Evolutionary conservation across 129 eudicot genomes (phyloP).

Genomic region (Tagetes patula): DNA sequence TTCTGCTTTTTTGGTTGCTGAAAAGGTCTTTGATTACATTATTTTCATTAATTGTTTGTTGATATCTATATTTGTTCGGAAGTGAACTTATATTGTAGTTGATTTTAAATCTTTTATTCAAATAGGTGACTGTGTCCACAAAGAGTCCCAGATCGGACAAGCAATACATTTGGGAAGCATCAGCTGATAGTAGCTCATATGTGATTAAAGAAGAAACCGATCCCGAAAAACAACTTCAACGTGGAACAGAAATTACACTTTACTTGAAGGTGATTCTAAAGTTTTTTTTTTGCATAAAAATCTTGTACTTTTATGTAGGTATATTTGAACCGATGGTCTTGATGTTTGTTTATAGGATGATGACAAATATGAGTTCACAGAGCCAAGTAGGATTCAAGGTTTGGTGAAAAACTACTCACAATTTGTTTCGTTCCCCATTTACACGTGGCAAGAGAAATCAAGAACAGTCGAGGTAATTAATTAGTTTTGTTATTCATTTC

Average conservation of each 20-base stretch:
- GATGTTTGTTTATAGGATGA: slow-evolving; percentile 54
- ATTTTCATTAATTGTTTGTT: neutral
- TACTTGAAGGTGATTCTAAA: slow-evolving; percentile 56
- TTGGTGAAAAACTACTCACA: slow-evolving; percentile 94
- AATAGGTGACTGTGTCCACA: slow-evolving; percentile 79
- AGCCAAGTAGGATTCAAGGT: slow-evolving; percentile 69
- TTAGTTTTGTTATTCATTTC: neutral
- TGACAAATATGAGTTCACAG: slow-evolving; percentile 92
- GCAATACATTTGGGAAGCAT: slow-evolving; percentile 91
- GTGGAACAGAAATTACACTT: slow-evolving; percentile 93
- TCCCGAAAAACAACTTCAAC: slow-evolving; percentile 61
- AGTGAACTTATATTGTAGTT: neutral
- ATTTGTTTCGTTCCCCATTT: slow-evolving; percentile 91
- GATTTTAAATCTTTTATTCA: slow-evolving; percentile 9
- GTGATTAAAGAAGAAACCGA: slow-evolving; percentile 79
- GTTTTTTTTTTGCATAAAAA: neutral
- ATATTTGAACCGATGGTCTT: neutral
- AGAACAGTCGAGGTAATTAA: slow-evolving; percentile 75
- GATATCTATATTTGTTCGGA: neutral
- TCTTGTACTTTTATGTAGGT: neutral
- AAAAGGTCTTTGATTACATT: slow-evolving; percentile 49
- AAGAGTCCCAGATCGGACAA: slow-evolving; percentile 87
- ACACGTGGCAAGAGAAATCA: slow-evolving; percentile 97
- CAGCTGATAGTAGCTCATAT: slow-evolving; percentile 78
- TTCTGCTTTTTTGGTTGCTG: slow-evolving; percentile 94